These are phyloP conservation scores for Cladosporium sp. DNA, from an alignment of 2,329 filamentous ascomycete genomes.

Conservation along the genomic window DNA sequence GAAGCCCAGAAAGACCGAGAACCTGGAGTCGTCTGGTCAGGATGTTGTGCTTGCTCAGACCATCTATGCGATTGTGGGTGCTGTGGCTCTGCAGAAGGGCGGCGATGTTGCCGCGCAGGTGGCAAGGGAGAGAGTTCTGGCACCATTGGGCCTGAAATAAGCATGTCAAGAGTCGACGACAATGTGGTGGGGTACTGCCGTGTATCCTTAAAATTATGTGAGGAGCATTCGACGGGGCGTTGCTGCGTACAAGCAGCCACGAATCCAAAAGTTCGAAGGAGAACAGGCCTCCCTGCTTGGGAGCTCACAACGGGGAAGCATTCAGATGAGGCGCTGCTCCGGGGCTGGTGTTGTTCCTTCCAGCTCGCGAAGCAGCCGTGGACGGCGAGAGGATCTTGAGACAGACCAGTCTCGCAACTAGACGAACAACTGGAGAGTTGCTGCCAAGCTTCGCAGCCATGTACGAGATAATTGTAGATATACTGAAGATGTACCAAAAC, in stretches of 20 bases:
- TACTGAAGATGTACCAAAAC: constrained; percentile 40
- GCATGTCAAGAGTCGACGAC: neutral
- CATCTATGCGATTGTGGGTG: constrained; percentile 83
- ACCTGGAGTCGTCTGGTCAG: constrained; percentile 71
- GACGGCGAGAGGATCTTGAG: neutral
- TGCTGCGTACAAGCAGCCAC: neutral
- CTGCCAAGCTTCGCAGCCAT: neutral
- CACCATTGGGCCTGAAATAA: constrained; percentile 41
- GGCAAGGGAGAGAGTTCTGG: constrained; percentile 74
- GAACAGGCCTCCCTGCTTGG: neutral
- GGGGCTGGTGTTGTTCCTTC: neutral
- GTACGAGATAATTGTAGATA: constrained; percentile 21
- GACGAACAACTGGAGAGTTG: neutral
- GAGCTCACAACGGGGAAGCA: neutral
- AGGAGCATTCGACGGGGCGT: neutral
- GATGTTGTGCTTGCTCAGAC: constrained; percentile 74
- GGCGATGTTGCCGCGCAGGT: constrained; percentile 74
- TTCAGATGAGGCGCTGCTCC: neutral
- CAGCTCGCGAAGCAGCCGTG: neutral
- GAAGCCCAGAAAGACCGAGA: constrained; percentile 76
- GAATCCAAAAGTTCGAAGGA: neutral
- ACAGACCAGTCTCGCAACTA: neutral
- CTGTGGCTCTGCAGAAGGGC: constrained; percentile 84
- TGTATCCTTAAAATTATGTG: neutral
- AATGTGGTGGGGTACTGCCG: neutral